Percentiles rank a stretch among this genome's conserved stretches.
Evolutionary conservation across 805 yeast genomes (phyloP).

Genomic region (Saturnispora mendoncae): DNA sequence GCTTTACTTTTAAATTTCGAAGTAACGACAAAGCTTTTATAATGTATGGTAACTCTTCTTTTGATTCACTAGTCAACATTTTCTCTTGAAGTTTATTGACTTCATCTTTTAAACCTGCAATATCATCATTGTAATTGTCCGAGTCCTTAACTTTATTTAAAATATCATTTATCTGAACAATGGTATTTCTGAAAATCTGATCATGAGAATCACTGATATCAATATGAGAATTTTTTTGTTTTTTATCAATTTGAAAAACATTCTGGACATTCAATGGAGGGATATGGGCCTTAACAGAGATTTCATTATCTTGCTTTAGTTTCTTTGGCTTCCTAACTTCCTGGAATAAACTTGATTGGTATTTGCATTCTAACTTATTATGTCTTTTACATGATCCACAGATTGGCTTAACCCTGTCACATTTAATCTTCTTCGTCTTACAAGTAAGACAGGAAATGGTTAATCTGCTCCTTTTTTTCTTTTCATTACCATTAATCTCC

Average conservation of each 20-base stretch:
- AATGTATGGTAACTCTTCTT: not conserved
- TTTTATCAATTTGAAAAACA: no score
- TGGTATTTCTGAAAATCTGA: not conserved
- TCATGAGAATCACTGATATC: no score
- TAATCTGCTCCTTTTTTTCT: constrained; percentile 37
- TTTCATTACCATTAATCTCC: not conserved
- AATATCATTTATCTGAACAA: not conserved
- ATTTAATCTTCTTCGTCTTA: constrained; percentile 41
- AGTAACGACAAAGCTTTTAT: constrained; percentile 3
- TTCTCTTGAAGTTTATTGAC: not conserved
- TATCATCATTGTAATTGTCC: not conserved
- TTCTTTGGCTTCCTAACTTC: not conserved
- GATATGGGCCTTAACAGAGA: no score
- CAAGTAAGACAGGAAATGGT: constrained; percentile 36
- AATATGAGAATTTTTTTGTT: no score
- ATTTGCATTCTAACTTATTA: not conserved
- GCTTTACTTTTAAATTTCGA: not conserved
- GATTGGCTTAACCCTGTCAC: constrained; percentile 29
- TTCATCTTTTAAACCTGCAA: not conserved
- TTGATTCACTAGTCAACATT: not conserved
- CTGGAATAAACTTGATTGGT: no score
- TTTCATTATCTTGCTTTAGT: not conserved
- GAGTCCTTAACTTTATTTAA: not conserved
- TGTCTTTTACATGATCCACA: constrained; percentile 26
- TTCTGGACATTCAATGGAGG: no score